Percentiles rank a stretch among this genome's conserved stretches.
These are phyloP conservation scores for Arachis stenosperma DNA, from an alignment of 306 rosid genomes.

Conservation along the genomic window DNA sequence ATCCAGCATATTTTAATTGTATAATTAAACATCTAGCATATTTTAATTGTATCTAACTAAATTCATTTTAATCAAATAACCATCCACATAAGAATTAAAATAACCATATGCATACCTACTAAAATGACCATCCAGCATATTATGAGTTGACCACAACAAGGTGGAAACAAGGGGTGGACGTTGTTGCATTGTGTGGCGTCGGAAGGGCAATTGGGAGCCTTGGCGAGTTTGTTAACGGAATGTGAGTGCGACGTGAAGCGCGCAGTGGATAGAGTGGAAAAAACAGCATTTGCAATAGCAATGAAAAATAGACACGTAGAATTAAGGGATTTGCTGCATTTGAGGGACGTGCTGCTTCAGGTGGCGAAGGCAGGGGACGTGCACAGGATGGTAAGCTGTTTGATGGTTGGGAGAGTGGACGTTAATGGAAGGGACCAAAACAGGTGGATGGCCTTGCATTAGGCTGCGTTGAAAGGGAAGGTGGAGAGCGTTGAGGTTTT, in stretches of 20 bases:
- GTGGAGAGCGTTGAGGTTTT: conserved; percentile 63
- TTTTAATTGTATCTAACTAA: no score
- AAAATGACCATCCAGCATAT: no score
- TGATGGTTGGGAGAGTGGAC: conserved; percentile 54
- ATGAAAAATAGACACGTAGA: conserved; percentile 52
- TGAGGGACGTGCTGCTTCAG: conserved; percentile 60
- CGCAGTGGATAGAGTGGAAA: conserved; percentile 56
- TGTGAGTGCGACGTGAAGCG: conserved; percentile 53
- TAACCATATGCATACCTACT: no score
- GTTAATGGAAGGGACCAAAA: conserved; percentile 73
- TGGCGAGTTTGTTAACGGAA: conserved; percentile 47
- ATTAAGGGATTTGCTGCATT: conserved; percentile 52
- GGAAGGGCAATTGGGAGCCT: conserved; percentile 56
- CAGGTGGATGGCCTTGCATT: conserved; percentile 86
- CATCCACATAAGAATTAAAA: no score
- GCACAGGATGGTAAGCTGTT: conserved; percentile 52
- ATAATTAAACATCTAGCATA: no score
- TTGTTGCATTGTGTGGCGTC: conserved; percentile 78
- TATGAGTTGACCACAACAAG: no score
- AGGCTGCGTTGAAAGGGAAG: conserved; percentile 86
- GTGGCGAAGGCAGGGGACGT: conserved; percentile 67
- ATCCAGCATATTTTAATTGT: no score
- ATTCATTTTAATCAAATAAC: no score
- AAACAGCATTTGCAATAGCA: conserved; percentile 62
- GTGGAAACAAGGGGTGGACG: background rate